Evolutionary conservation across 2,329 filamentous ascomycete species (phyloP), one percentile per base, ranked within the genome.

Genomic region (Colletotrichum sp.): DNA sequence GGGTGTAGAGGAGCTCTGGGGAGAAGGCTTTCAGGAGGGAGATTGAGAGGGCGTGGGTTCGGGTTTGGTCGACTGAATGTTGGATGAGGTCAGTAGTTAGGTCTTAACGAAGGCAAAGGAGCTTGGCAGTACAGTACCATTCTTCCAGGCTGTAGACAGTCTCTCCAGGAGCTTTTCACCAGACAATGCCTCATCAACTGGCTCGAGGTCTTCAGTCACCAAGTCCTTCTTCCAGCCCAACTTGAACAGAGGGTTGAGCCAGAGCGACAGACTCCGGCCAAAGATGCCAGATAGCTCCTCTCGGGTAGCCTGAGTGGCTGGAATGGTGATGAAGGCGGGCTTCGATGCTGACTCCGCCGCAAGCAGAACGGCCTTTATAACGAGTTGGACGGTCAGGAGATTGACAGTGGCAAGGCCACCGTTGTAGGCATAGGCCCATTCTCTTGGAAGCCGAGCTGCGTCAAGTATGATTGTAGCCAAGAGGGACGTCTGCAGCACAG

Each of bases 1-100:
- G 74, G n/a, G 82, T 82, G 6, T 78, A 66, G 1, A 81, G 48
- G 2, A 89, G 38, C 8, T 74, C 68, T 18, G 28, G 18, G 10
- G 13, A 59, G n/a, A 71, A 74, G 1, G 68, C 38, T 2, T 65
- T 71, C 4, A 74, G 10, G 9, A 71, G 68, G 2, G 72, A 55
- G 0, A 74, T 1, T 0, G 18, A 36, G 3, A 74, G 61, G 5
- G 72, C 59, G 24, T 74, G 68, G 7, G 24, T n/a, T 5, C 8
- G 14, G 10, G 13, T 13, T 24, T 55, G 72, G 13, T 74, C 7
- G 8, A 56, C 72, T 73, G 24, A 0, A 59, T 10, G 5, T 55
- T 1, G 8, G 7, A 18, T 2, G 10, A 13, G 38, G 38, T 71
- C 9, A 71, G 48, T n/a, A 43, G 8, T 7, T 0, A 58, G 18